Base-by-base conservation (phyloP, 202 grass and related monocot genomes). In the Miscanthus sacchariflorus region DNA sequence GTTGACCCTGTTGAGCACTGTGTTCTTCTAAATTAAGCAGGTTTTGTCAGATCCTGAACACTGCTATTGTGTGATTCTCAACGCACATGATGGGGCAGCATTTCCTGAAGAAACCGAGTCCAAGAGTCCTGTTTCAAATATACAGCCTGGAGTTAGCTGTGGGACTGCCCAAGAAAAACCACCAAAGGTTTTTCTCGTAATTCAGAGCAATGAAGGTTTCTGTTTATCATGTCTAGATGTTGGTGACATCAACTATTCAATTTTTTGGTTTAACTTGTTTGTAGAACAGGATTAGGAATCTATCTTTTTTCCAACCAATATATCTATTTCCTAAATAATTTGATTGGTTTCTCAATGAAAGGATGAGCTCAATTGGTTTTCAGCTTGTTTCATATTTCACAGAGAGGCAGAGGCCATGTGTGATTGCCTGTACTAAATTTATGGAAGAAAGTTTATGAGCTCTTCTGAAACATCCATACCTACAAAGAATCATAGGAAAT, bases 31-130 rank as follows among this genome's bases (percentile, higher is more conserved):
- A 91, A 84, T 87, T 88, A 76, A 52, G 75, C 87, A 99, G 97
- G 93, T 99, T 93, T 88, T 99, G 68, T 93, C 94, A 78, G 97
- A 96, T 76, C 90, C 80, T 78, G 94, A 95, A 84, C 94, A 99
- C 85, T 99, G 97, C 88, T 99, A 99, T 89, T 99, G 94, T 90
- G 97, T 96, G 78, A 83, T 99, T 89, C 93, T 99, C 44, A 96
- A 95, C 82, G 91, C 93, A 64, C 92, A 96, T 77, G 93, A 90
- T 92, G 97, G 97, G 74, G 92, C 94, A 68, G 97, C 94, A 85
- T 99, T 96, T 95, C 97, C 94, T 79, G 86, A 93, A 77, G 94
- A 93, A 21, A 72, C 5, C 2, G 89, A 89, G 77, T 33, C 35
- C 23, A 65, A 83, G 8, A 76, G 78, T 23, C 43, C 58, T 59